Percentiles rank a stretch among this genome's conserved stretches.
These are phyloP conservation scores for Tagetes erecta DNA, from an alignment of 129 eudicot genomes.

Conservation along the genomic window DNA sequence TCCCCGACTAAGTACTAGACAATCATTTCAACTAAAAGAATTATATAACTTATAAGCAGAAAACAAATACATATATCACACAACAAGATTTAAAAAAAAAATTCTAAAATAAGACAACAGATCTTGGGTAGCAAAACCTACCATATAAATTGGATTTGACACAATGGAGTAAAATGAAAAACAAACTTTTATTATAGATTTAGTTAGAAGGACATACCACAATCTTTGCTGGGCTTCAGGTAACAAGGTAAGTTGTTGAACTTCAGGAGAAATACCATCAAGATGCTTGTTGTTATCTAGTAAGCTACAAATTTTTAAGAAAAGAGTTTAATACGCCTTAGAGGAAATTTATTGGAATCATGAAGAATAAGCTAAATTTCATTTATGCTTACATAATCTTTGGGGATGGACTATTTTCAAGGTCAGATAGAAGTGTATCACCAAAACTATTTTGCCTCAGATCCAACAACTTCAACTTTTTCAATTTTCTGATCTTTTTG, in stretches of 20 bases:
- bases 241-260: constrained; percentile 36
- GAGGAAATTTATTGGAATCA: constrained; percentile 8
- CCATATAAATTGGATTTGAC: neutral
- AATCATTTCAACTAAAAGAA: neutral
- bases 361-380: neutral
- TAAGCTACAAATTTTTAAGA: constrained; percentile 45
- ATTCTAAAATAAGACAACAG: neutral
- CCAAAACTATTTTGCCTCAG: constrained; percentile 64
- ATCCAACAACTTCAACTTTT: constrained; percentile 63
- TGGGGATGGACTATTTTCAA: constrained; percentile 36
- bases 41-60: neutral
- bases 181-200: neutral
- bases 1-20: neutral
- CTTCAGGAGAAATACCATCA: constrained; percentile 40
- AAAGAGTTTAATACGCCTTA: constrained; percentile 1
- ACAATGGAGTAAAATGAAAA: neutral
- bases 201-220: constrained; percentile 33
- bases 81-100: neutral
- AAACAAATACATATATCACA: neutral
- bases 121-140: neutral
- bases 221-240: constrained; percentile 42
- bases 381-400: constrained; percentile 56
- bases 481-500: constrained; percentile 49
- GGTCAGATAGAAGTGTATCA: constrained; percentile 47
- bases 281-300: constrained; percentile 60